Conservation (phyloP, 2,329 filamentous ascomycete species). For the Aspergillus sergii region DNA sequence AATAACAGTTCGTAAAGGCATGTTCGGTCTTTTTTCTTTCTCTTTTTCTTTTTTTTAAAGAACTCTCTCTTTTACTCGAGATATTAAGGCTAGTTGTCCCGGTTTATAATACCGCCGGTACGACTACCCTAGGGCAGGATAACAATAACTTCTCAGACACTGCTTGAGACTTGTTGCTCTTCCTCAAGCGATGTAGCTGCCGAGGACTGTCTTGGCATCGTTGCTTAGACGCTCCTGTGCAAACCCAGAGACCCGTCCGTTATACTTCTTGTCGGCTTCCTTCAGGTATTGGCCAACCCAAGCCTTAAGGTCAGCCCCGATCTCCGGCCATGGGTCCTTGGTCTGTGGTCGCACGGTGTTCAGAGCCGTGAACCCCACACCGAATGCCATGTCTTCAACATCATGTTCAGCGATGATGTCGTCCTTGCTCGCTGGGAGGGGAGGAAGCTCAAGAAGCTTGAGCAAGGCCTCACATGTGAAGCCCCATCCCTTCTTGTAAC, state of each 20-base stretch:
- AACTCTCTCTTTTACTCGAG: constrained; percentile 1
- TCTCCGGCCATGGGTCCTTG: constrained; percentile 82
- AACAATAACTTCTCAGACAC: neutral
- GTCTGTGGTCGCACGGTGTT: constrained; percentile 80
- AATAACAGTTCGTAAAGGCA: constrained; percentile 18
- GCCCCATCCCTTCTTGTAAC: constrained; percentile 86
- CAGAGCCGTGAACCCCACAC: constrained; percentile 88
- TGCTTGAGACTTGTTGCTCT: neutral
- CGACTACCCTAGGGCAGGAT: neutral
- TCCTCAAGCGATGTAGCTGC: constrained; percentile 49
- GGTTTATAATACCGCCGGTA: neutral
- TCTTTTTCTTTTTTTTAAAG: neutral
- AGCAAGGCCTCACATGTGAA: constrained; percentile 88
- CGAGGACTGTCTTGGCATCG: constrained; percentile 56
- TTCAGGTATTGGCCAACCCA: constrained; percentile 86
- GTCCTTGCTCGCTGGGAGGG: constrained; percentile 69
- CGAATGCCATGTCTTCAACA: constrained; percentile 92
- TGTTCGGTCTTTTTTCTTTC: constrained; percentile 2
- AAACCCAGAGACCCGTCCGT: constrained; percentile 70
- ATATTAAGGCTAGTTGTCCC: neutral
- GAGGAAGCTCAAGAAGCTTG: constrained; percentile 85
- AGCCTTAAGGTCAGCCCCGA: constrained; percentile 71
- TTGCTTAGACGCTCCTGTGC: constrained; percentile 70
- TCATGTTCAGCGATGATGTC: constrained; percentile 84
- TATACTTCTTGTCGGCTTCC: constrained; percentile 72